Evolutionary conservation across 2,329 filamentous ascomycete genomes (phyloP).

Genomic region (Aureobasidium subglaciale): DNA sequence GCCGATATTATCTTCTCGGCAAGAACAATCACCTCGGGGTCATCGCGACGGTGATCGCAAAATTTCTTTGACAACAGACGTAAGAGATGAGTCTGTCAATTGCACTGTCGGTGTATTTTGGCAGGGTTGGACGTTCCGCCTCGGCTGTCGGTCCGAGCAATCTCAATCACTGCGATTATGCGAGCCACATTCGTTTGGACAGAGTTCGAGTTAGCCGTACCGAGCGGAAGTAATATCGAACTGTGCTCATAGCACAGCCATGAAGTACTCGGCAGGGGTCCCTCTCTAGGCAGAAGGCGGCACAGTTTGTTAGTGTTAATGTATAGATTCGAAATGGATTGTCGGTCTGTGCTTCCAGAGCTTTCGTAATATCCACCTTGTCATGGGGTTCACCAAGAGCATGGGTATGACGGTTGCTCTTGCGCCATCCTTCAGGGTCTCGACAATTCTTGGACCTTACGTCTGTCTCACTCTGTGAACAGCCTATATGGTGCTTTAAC

Average conservation of each 20-base stretch:
- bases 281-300: background rate
- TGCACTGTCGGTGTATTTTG: conserved; percentile 31
- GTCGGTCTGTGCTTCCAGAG: conserved; percentile 7
- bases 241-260: background rate
- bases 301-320: background rate
- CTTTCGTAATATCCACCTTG: conserved; percentile 5
- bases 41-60: background rate
- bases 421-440: background rate
- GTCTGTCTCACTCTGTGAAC: background rate
- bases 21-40: background rate
- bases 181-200: background rate
- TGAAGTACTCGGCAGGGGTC: background rate
- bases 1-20: background rate
- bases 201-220: background rate
- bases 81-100: conserved; percentile 25
- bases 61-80: background rate
- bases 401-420: background rate
- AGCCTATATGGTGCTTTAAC: conserved; percentile 3
- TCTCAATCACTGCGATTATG: background rate
- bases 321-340: background rate
- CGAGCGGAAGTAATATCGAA: conserved; percentile 9
- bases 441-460: background rate
- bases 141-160: background rate
- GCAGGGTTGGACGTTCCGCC: background rate
- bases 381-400: background rate